Base-by-base conservation (phyloP, 1,139 yeast species). In the Hemisphaericaspora xylofermentans region DNA sequence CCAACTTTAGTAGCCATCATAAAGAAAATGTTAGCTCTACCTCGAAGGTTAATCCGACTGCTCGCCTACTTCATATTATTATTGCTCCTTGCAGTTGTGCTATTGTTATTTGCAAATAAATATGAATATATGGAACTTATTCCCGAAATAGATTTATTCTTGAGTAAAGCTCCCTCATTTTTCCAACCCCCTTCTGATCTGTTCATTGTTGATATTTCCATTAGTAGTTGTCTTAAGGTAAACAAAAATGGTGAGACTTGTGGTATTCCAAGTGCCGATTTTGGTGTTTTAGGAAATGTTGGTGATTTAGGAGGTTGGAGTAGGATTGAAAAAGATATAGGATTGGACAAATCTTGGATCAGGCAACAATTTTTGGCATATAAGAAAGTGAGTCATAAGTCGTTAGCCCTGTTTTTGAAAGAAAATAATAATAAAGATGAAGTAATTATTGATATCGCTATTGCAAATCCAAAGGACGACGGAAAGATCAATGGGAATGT, bases 361-460 rank as follows among this genome's bases (percentile, higher is more conserved):
- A 54, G 54, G 28, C 60, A 56, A 36, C 60, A 63, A 40, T 69
- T 49, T 45, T 51, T 71, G 25, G 60, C 65, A 24, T 61, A 66
- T 41, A 70, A 71, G 41, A 56, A 52, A 21, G 56, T 69, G 30
- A 57, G 58, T 16, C 45, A 43, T 30, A 43, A 33, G 25, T 25
- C 39, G 33, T 44, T 36, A 22, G 18, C 30, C 34, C 37, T 40
- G 22, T 38, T 41, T 13, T 33, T 45, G 28, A 31, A 33, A 10
- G 33, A 36, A 14, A 36, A 43, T 25, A 42, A 38, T 40, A 49
- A 43, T 31, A 44, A 46, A 7, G 48, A 51, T 35, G 56, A 55
- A 21, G 75, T 69, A 6, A 56, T 72, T 18, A 49, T 67, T n/a
- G 76, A 71, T 47, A 53, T 71, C 10, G 74, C 74, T 3, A 56